Conservation (phyloP, 305 asterid genomes). For the Solanum hybrid region DNA sequence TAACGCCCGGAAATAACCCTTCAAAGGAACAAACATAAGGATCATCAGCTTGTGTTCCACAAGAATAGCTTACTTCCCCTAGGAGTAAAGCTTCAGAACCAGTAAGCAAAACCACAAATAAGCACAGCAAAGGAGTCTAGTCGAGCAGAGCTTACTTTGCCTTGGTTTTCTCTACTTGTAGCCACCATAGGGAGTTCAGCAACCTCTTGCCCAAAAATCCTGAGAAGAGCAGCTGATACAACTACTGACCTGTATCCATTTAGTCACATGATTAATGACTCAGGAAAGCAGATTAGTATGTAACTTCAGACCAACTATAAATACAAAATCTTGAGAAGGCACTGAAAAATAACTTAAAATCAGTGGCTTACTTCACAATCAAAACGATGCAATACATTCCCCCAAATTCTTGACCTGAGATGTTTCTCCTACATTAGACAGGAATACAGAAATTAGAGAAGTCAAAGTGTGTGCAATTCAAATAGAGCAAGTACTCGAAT, state of each 20-base stretch:
- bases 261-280: neutral
- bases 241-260: slow-evolving; percentile 64
- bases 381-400: slow-evolving; percentile 94
- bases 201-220: slow-evolving; percentile 80
- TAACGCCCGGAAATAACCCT: slow-evolving; percentile 91
- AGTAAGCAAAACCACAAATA: neutral
- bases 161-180: slow-evolving; percentile 73
- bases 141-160: slow-evolving; percentile 53
- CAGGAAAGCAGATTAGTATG: neutral
- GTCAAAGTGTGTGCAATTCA: neutral
- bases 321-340: neutral
- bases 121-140: neutral
- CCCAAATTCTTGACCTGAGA: slow-evolving; percentile 95
- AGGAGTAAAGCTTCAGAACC: neutral
- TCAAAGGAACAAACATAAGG: slow-evolving; percentile 11
- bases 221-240: slow-evolving; percentile 91
- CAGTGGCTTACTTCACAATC: slow-evolving; percentile 59
- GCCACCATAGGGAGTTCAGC: slow-evolving; percentile 99
- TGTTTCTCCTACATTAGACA: slow-evolving; percentile 70
- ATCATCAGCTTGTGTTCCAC: neutral
- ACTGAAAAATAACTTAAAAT: neutral
- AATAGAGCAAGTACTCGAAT: neutral
- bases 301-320: neutral
- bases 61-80: neutral
- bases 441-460: neutral